Evolutionary conservation across 805 yeast genomes (phyloP), one percentile per base, ranked within the genome.

Genomic region (Candida palmyrensis): DNA sequence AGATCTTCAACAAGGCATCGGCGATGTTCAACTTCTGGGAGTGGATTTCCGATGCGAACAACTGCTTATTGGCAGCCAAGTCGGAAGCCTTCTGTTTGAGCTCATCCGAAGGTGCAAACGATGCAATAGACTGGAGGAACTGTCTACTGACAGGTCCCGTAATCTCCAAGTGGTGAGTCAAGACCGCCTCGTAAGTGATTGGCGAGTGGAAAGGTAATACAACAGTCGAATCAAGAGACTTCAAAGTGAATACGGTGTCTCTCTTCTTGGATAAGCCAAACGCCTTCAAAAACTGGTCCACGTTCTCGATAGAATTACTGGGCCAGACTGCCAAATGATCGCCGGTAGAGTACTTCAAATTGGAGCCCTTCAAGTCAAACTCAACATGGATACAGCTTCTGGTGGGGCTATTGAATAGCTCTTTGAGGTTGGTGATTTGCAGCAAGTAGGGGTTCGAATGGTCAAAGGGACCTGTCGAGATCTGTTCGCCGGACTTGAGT

Each of bases 271-370:
- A 48, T 38, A 89, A 68, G 21, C 75, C 80, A 35, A 90, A 76
- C 5, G 83, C 78, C 29, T 61, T 45, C 39, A 82, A 62, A 46
- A 92, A 82, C 27, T 69, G 66, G n/a, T 64, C 69, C 21, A 88
- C 80, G 47, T 83, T 77, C 54, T 79, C 86, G 50, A 80, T 68
- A 2, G 95, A 68, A 59, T 90, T 90, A 16, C 92, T 85, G 22
- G 97, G 92, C 94, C 96, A 86, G 37, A 92, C 67, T 11, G 96
- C 97, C 41, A 92, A 62, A 61, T 90, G 97, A 56, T 90, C 98
- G 58, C 98, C 98, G 3, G 98, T 90, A 30, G 90, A 69, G 60
- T 90, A 90, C 47, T 81, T 78, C 51, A 92, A 66, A 49, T 81
- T 82, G 3, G 90, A 71, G 18, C 65, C 75, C 1, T 87, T 71